Conservation (phyloP, 1,284 basidiomycete genomes). For the Ustilago cynodontis region DNA sequence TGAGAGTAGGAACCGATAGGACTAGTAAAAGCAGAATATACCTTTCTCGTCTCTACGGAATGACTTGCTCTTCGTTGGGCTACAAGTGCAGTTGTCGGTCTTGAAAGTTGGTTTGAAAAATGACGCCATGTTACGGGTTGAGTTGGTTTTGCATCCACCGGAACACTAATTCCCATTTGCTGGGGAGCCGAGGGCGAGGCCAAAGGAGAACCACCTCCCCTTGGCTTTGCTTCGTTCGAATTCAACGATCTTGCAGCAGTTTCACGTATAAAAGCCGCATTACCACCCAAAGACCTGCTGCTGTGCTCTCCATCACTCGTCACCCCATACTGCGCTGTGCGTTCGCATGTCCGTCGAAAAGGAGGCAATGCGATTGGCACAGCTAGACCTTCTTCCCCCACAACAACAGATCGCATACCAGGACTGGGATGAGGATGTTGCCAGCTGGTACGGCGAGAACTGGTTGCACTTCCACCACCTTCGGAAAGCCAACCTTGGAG, state of each 20-base stretch:
- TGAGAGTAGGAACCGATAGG: constrained; percentile 36
- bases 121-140: constrained; percentile 35
- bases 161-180: constrained; percentile 28
- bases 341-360: constrained; percentile 32
- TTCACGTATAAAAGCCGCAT: constrained; percentile 47
- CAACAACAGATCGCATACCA: not conserved
- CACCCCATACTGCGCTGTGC: constrained; percentile 17
- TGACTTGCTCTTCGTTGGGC: constrained; percentile 29
- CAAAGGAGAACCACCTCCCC: constrained; percentile 12
- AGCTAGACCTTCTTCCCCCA: constrained; percentile 12
- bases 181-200: not conserved
- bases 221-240: not conserved
- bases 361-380: constrained; percentile 39
- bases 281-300: constrained; percentile 34
- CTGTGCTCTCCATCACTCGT: constrained; percentile 40
- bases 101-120: constrained; percentile 21
- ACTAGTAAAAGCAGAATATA: constrained; percentile 22
- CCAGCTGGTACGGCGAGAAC: constrained; percentile 44
- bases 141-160: constrained; percentile 12
- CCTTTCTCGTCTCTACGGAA: constrained; percentile 23
- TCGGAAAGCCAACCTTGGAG: constrained; percentile 44
- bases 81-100: not conserved
- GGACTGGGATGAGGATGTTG: constrained; percentile 25
- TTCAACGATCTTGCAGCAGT: constrained; percentile 15
- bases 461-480: constrained; percentile 35